phyloP scores from a whole-genome alignment of 2,329 filamentous ascomycete species.

The Venturia pyrina region DNA sequence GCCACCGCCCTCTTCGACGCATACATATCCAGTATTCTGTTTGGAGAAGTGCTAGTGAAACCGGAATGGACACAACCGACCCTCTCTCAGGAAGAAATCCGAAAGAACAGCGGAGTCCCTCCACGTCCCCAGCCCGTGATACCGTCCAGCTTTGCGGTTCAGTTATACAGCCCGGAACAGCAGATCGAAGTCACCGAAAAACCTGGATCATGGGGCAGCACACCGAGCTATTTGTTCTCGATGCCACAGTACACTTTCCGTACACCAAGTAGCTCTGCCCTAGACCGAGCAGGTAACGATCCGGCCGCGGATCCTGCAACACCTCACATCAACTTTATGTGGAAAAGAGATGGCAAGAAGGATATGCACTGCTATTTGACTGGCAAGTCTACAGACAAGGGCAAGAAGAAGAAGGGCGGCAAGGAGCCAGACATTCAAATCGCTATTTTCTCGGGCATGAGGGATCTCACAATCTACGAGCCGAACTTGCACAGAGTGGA shows the following conservation, averaged over 20 bases:
- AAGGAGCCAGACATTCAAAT: constrained; percentile 93
- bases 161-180: constrained; percentile 91
- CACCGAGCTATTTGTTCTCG: constrained; percentile 82
- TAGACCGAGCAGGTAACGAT: constrained; percentile 64
- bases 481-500: constrained; percentile 85
- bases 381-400: constrained; percentile 55
- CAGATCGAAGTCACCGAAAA: constrained; percentile 61
- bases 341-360: constrained; percentile 82
- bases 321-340: constrained; percentile 74
- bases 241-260: constrained; percentile 80
- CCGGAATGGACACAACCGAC: constrained; percentile 80
- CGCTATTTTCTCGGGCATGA: constrained; percentile 69
- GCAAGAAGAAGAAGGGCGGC: constrained; percentile 52
- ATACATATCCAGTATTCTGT: constrained; percentile 69
- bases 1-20: constrained; percentile 78
- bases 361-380: constrained; percentile 84
- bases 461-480: constrained; percentile 82
- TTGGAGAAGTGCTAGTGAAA: constrained; percentile 72
- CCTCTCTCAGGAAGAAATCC: constrained; percentile 70
- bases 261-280: constrained; percentile 62
- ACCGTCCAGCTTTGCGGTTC: constrained; percentile 70
- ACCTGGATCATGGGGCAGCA: constrained; percentile 62
- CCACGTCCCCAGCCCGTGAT: constrained; percentile 61
- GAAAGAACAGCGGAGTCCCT: constrained; percentile 54
- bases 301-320: constrained; percentile 41